Base-by-base conservation (phyloP, 2,329 filamentous ascomycete species). In the Davidsoniella eucalypti region DNA sequence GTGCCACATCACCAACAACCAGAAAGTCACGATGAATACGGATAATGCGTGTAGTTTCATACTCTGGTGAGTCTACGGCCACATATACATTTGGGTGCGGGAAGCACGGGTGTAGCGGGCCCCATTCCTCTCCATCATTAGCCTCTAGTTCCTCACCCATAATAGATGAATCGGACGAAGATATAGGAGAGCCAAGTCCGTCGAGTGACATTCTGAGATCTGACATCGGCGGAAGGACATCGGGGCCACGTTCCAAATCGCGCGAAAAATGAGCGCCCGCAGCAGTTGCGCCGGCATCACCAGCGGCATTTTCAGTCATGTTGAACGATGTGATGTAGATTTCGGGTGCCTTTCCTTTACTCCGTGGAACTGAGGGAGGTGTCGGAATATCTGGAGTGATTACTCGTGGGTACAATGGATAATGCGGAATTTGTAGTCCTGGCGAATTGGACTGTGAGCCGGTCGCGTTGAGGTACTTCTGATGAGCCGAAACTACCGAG, bases 51-150 rank as follows among this genome's bases (percentile, higher is more conserved):
- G 92, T 98, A 5, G 72, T 78, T 43, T 72, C 65, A 60, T 86
- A 86, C 56, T 93, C 78, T 12, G 76, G 71, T 6, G 86, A 93
- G 51, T 80, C 71, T 9, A 84, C 61, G 0, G 88, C 80, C 5
- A 95, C 90, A 63, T 98, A 88, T 0, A 88, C 84, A 60, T 96
- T 96, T 38, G 87, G 69, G 61, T 96, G 92, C 45, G 92, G 92
- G 61, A 82, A 96, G 64, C 92, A 98, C 4, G 92, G 90, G 62
- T 98, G 92, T 39, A 83, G 79, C 12, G 88, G 87, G 0, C 92
- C 90, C 92, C 92, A 98, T 64, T 87, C 78, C 47, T 87, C 78
- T 55, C 84, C 82, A 49, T 80, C 71, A 25, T 78, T 80, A 18
- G 75, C 72, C 46, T 80, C 75, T 33, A 83, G 72, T 44, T 80